phyloP scores from a whole-genome alignment of 805 yeast genomes.

The Metschnikowia bowlesiae region DNA sequence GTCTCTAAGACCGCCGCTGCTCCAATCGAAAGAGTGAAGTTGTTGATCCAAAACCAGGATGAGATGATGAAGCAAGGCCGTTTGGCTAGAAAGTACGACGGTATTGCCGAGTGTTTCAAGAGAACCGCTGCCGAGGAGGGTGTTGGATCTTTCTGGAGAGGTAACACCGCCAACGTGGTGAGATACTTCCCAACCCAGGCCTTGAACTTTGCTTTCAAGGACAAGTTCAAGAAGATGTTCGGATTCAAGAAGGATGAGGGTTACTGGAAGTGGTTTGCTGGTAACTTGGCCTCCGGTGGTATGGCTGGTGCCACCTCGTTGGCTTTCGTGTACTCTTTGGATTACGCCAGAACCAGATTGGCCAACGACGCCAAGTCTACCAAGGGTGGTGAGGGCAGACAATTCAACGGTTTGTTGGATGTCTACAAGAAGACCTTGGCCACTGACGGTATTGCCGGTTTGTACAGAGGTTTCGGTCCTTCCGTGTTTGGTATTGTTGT shows the following conservation, averaged over 20 bases:
- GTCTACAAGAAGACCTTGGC: constrained; percentile 95
- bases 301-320: constrained; percentile 95
- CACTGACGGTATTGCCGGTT: constrained; percentile 96
- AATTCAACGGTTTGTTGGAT: constrained; percentile 95
- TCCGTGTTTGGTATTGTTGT: constrained; percentile 96
- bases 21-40: constrained; percentile 95
- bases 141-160: constrained; percentile 94
- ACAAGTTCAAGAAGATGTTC: constrained; percentile 90
- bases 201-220: constrained; percentile 97
- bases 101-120: constrained; percentile 90
- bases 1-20: constrained; percentile 97
- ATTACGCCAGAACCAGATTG: constrained; percentile 97
- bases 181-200: constrained; percentile 99
- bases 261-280: constrained; percentile 92
- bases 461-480: constrained; percentile 99
- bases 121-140: constrained; percentile 96
- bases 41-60: constrained; percentile 95
- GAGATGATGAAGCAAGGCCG: constrained; percentile 98
- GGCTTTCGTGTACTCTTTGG: constrained; percentile 92
- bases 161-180: constrained; percentile 98
- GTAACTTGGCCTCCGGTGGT: constrained; percentile 99
- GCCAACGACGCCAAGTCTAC: constrained; percentile 96
- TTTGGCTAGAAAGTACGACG: constrained; percentile 77
- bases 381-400: constrained; percentile 84
- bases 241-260: constrained; percentile 96